phyloP scores from a whole-genome alignment of 2,329 filamentous ascomycete species.

The Colletotrichum chrysophilum region DNA sequence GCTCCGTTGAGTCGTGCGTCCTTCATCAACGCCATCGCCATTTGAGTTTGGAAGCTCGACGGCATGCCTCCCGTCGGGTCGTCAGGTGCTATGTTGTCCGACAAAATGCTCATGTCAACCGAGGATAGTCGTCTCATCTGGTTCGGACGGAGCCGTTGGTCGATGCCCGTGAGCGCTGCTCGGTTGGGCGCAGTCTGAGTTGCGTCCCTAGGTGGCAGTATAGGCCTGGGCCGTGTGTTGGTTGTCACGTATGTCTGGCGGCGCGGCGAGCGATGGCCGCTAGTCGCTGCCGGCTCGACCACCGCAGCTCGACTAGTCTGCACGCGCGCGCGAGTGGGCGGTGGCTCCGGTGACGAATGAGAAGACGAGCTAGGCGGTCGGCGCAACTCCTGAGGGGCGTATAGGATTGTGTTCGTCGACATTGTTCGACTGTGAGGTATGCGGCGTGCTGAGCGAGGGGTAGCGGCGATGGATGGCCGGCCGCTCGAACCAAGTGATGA shows the following conservation, averaged over 20 bases:
- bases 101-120: conserved; percentile 75
- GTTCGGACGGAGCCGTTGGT: conserved; percentile 46
- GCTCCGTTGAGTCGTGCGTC: conserved; percentile 55
- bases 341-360: conserved; percentile 39
- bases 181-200: conserved; percentile 62
- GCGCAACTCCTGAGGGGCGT: conserved; percentile 66
- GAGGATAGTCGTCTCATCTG: conserved; percentile 59
- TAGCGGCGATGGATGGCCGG: conserved; percentile 27
- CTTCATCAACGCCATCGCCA: conserved; percentile 73
- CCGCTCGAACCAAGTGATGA: conserved; percentile 33
- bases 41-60: conserved; percentile 81
- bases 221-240: conserved; percentile 62
- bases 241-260: conserved; percentile 44
- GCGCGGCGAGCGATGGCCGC: conserved; percentile 52
- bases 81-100: conserved; percentile 69
- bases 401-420: conserved; percentile 85
- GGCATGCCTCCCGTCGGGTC: conserved; percentile 69
- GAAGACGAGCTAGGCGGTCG: conserved; percentile 46
- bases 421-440: conserved; percentile 72
- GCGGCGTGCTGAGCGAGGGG: conserved; percentile 40
- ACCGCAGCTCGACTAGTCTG: conserved; percentile 24
- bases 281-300: conserved; percentile 40
- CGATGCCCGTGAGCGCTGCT: conserved; percentile 56
- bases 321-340: conserved; percentile 33
- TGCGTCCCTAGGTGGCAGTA: conserved; percentile 55